phyloP scores from a whole-genome alignment of 805 yeast genomes.

The Saturnispora galanensis region DNA sequence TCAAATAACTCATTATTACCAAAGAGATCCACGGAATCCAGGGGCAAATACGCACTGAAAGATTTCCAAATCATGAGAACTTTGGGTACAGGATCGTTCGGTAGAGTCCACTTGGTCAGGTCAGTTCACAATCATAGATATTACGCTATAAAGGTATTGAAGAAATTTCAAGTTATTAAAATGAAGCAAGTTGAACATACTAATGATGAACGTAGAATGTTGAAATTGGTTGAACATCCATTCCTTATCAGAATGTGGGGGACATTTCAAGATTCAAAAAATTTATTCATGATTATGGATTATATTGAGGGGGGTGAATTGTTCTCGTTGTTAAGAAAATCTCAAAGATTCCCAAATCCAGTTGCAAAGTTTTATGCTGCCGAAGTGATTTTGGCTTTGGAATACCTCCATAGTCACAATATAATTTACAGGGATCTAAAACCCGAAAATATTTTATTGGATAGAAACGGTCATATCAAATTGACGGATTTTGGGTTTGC shows the following conservation, averaged over 20 bases:
- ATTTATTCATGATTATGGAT: slow-evolving; percentile 55
- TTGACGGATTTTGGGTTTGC: slow-evolving; percentile 57
- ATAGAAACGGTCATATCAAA: slow-evolving; percentile 51
- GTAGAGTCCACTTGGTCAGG: slow-evolving; percentile 48
- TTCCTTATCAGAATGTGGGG: slow-evolving; percentile 59
- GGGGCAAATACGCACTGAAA: slow-evolving; percentile 45
- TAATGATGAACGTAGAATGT: slow-evolving; percentile 51
- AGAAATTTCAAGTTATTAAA: slow-evolving; percentile 47
- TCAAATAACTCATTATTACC: slow-evolving; percentile 24
- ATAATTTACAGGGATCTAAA: slow-evolving; percentile 52
- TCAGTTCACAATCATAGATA: slow-evolving; percentile 50
- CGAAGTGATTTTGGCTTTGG: slow-evolving; percentile 49
- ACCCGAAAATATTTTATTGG: slow-evolving; percentile 51
- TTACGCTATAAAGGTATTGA: slow-evolving; percentile 51
- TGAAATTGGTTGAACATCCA: slow-evolving; percentile 49
- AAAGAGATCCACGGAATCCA: slow-evolving; percentile 34
- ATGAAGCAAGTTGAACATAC: slow-evolving; percentile 59
- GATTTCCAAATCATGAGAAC: slow-evolving; percentile 51
- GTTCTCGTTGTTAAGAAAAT: slow-evolving; percentile 44
- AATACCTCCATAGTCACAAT: slow-evolving; percentile 48
- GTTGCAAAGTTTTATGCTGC: slow-evolving; percentile 59
- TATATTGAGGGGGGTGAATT: slow-evolving; percentile 58
- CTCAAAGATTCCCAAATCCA: slow-evolving; percentile 51
- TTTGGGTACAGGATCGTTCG: slow-evolving; percentile 53
- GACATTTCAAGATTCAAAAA: slow-evolving; percentile 49